Evolutionary conservation across 306 rosid genomes (phyloP).

Genomic region (Castanospermum australe): DNA sequence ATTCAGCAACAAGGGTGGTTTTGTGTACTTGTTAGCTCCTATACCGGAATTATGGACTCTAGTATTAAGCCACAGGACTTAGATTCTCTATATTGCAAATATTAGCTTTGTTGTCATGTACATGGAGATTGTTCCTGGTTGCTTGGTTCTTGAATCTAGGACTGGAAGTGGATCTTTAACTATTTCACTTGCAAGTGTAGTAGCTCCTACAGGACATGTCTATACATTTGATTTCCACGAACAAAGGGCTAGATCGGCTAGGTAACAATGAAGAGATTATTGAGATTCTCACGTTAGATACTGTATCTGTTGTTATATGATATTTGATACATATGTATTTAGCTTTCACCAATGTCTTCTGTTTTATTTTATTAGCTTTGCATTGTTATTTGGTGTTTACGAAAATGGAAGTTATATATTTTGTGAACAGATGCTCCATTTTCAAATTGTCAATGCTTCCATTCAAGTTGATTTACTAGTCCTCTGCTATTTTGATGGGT

Average conservation of each 20-base stretch:
- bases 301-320: background rate
- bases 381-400: background rate
- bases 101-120: constrained; percentile 76
- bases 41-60: constrained; percentile 86
- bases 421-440: background rate
- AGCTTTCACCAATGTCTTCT: background rate
- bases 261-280: constrained; percentile 35
- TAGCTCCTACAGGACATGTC: constrained; percentile 80
- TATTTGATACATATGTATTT: background rate
- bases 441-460: background rate
- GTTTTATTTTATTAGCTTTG: background rate
- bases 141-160: constrained; percentile 85
- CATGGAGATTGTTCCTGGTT: constrained; percentile 79
- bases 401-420: background rate
- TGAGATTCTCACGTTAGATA: background rate
- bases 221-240: constrained; percentile 77
- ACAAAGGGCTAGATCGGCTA: constrained; percentile 71
- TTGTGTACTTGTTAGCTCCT: constrained; percentile 77
- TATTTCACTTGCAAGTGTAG: constrained; percentile 82
- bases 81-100: constrained; percentile 83
- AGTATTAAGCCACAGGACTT: constrained; percentile 86
- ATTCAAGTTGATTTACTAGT: background rate
- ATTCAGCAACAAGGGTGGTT: constrained; percentile 77
- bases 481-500: background rate
- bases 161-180: constrained; percentile 91